These are phyloP conservation scores for Kalmanozyma brasiliensis DNA, from an alignment of 1,284 basidiomycete species.

Conservation along the genomic window DNA sequence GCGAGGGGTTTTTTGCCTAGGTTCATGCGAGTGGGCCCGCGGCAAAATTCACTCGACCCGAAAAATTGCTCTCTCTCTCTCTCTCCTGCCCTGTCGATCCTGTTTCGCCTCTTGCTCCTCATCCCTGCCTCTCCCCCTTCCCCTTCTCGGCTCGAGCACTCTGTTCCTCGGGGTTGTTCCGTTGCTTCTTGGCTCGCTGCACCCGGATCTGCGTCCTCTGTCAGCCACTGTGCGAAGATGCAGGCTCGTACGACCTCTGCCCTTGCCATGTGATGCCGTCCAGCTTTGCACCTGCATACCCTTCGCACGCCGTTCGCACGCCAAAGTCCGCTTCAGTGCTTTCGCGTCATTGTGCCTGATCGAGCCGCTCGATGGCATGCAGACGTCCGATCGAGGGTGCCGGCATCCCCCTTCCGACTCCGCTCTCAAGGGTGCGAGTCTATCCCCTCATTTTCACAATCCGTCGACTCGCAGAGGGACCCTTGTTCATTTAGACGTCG, in stretches of 20 bases:
- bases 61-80: no score
- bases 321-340: constrained; percentile 20
- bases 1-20: constrained; percentile 10
- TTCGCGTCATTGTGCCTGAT: constrained; percentile 24
- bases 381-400: constrained; percentile 10
- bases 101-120: constrained; percentile 1
- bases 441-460: neutral
- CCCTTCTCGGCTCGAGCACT: neutral
- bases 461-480: no score
- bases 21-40: constrained; percentile 16
- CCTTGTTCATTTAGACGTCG: no score
- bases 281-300: no score
- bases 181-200: no score
- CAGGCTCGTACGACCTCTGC: neutral
- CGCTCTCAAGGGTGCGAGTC: neutral
- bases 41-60: constrained; percentile 21
- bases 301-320: no score
- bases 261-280: no score
- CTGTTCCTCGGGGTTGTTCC: no score
- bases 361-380: neutral
- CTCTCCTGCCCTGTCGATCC: neutral
- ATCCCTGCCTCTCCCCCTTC: neutral
- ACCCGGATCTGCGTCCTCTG: no score
- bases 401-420: constrained; percentile 1
- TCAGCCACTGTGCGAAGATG: neutral